Conservation (phyloP, 78 protist species). For the Polysphondylium violaceum region DNA sequence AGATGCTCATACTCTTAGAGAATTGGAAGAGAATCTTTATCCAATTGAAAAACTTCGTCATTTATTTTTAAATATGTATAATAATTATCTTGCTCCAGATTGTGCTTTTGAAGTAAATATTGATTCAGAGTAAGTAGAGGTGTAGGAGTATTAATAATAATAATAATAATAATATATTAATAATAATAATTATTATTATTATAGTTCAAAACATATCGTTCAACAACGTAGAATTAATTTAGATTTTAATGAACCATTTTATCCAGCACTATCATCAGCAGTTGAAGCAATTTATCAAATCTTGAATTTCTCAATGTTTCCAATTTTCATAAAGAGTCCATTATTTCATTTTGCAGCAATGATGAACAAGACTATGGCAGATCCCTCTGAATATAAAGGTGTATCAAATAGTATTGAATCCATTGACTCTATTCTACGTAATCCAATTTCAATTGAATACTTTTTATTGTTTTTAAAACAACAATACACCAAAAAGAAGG, state of each 20-base stretch:
- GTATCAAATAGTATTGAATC: neutral
- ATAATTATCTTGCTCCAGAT: conserved; percentile 36
- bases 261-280: conserved; percentile 9
- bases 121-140: conserved; percentile 46
- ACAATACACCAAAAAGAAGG: neutral
- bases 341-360: conserved; percentile 29
- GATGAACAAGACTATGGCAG: neutral
- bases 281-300: conserved; percentile 40
- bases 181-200: neutral
- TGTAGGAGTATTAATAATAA: neutral
- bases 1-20: conserved; percentile 41
- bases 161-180: neutral
- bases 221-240: conserved; percentile 5
- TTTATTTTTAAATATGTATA: conserved; percentile 41
- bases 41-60: conserved; percentile 29
- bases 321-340: conserved; percentile 57
- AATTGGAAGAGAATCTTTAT: conserved; percentile 18
- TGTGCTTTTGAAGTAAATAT: conserved; percentile 58
- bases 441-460: conserved; percentile 62
- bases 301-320: conserved; percentile 56
- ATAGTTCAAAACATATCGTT: conserved; percentile 9
- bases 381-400: conserved; percentile 22
- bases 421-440: conserved; percentile 25
- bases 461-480: conserved; percentile 34
- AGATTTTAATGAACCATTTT: conserved; percentile 23